These are phyloP conservation scores for Panicum hallii DNA, from an alignment of 202 grass and related monocot genomes.

Conservation along the genomic window DNA sequence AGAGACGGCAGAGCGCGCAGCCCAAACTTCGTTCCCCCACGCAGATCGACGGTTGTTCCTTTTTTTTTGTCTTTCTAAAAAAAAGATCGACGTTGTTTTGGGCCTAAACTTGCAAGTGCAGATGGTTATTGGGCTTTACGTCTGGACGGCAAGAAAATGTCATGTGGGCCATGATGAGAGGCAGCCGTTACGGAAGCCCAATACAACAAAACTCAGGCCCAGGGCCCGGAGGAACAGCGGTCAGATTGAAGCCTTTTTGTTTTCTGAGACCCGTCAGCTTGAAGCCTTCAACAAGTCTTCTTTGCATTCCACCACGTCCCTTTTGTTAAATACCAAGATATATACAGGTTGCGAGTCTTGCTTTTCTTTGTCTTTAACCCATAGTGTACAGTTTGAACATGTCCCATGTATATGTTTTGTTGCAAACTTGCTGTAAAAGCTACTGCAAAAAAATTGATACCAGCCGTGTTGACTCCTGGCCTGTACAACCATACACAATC, in stretches of 20 bases:
- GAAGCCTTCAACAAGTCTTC: too few relatives aligned
- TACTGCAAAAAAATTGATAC: neutral
- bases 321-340: too few relatives aligned
- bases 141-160: neutral
- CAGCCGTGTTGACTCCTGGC: neutral
- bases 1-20: too few relatives aligned
- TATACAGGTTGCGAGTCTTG: neutral
- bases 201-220: neutral
- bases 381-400: neutral
- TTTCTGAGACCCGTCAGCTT: too few relatives aligned
- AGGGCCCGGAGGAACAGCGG: too few relatives aligned
- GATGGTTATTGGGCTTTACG: neutral
- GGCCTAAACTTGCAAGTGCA: too few relatives aligned
- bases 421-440: neutral
- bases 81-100: neutral
- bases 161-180: too few relatives aligned
- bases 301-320: too few relatives aligned
- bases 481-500: too few relatives aligned
- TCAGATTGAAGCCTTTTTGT: too few relatives aligned
- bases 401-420: neutral
- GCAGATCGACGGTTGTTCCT: neutral
- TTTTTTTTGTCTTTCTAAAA: too few relatives aligned
- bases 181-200: neutral
- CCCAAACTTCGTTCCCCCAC: neutral
- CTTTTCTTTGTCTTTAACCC: neutral